Evolutionary conservation across 2,329 filamentous ascomycete species (phyloP), one percentile per base, ranked within the genome.

Genomic region (Diplocarpon mali): DNA sequence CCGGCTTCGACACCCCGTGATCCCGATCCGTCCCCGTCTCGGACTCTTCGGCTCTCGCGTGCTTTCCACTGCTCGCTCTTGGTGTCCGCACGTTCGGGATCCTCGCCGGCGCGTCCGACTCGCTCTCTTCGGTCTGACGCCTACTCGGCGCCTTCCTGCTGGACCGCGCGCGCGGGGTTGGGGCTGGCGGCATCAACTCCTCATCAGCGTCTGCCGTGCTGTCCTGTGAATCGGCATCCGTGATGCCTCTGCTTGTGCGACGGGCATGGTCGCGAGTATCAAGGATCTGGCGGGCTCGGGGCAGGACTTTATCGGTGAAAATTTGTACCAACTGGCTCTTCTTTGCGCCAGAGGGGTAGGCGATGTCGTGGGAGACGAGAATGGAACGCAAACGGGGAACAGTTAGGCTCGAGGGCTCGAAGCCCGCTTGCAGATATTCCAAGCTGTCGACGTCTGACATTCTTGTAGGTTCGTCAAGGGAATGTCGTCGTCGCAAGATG

Each of bases 341-440:
- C 69, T 96, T 98, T 11, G 92, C 88, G 4, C 81, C 89, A 0
- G 86, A 81, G 5, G 89, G 83, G 62, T 95, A 96, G 31, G 78
- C 68, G 58, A 96, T 71, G 61, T 88, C 84, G 67, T 98, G 86
- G 53, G 80, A 83, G 58, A 96, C 85, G 46, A 98, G 78, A 53
- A 96, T 93, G 39, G 85, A 90, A 58, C 92, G 85, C 56, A 98
- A 71, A 37, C 84, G 83, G 24, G 92, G 88, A 40, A 96, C 80
- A 1, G 88, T 96, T 52, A 96, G 76, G 52, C 75, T 78, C 60
- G 75, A 73, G 15, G 92, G 80, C 62, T 98, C 87, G 63, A 95
- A 96, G 57, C 77, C 85, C 44, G 85, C 75, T 60, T 89, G 79
- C 28, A 96, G 80, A 63, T 96, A 98, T 54, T 87, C 84, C 55